Evolutionary conservation across 2,329 filamentous ascomycete species (phyloP).

Genomic region (Pseudocercospora vitis): DNA sequence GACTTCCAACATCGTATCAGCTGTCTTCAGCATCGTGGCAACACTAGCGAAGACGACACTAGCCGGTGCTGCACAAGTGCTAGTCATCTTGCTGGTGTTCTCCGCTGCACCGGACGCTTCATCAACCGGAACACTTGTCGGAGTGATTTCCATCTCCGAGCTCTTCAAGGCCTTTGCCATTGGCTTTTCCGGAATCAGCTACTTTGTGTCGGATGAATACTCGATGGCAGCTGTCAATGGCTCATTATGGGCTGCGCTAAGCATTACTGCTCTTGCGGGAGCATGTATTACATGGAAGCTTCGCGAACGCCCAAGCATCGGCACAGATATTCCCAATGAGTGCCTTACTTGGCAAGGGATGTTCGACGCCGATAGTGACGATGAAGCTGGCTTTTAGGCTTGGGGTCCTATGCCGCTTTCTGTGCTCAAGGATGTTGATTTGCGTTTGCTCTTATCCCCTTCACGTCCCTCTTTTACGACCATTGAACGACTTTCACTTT

Average conservation of each 20-base stretch:
- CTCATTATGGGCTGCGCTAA: slow-evolving; percentile 47
- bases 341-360: slow-evolving; percentile 49
- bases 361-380: slow-evolving; percentile 45
- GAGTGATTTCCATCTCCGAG: slow-evolving; percentile 49
- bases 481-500: slow-evolving; percentile 15
- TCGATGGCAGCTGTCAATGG: slow-evolving; percentile 47
- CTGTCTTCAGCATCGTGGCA: slow-evolving; percentile 41
- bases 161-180: slow-evolving; percentile 51
- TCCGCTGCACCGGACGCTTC: slow-evolving; percentile 51
- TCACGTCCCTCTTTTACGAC: slow-evolving; percentile 11
- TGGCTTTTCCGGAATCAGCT: slow-evolving; percentile 47
- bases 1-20: slow-evolving; percentile 35
- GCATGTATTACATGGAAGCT: slow-evolving; percentile 48
- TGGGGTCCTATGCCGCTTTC: no score
- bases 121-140: slow-evolving; percentile 49
- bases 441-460: slow-evolving; percentile 9
- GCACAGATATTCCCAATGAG: slow-evolving; percentile 45
- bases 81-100: slow-evolving; percentile 49
- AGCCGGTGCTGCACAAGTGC: slow-evolving; percentile 44
- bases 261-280: slow-evolving; percentile 44
- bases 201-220: slow-evolving; percentile 47
- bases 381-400: slow-evolving; percentile 28
- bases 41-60: slow-evolving; percentile 48
- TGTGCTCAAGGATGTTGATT: background rate
- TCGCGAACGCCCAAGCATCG: slow-evolving; percentile 46